These are phyloP conservation scores for Angomonas deanei DNA, from an alignment of 208 protist genomes.

Conservation along the genomic window DNA sequence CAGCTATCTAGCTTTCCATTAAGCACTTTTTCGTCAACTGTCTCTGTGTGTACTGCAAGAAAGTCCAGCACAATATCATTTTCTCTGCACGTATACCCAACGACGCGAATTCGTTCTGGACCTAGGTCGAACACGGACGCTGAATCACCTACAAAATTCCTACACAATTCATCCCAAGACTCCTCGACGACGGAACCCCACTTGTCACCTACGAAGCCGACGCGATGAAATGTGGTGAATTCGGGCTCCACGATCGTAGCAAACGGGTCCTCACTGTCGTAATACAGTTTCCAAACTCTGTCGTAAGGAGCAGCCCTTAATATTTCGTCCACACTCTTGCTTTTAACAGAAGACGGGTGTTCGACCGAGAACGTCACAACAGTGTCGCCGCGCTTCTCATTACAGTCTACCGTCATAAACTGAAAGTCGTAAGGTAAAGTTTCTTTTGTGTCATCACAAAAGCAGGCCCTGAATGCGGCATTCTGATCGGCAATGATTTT, in stretches of 20 bases:
- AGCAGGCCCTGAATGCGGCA: constrained; percentile 26
- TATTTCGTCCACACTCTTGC: constrained; percentile 34
- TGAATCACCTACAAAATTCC: constrained; percentile 44
- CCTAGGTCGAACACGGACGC: constrained; percentile 27
- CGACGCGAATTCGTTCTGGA: constrained; percentile 27
- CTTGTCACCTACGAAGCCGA: constrained; percentile 61
- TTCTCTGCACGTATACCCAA: constrained; percentile 10
- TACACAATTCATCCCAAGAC: constrained; percentile 23
- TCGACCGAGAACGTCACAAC: constrained; percentile 49
- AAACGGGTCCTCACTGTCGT: constrained; percentile 11
- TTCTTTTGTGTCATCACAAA: constrained; percentile 34
- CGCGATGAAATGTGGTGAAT: constrained; percentile 55
- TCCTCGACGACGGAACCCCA: constrained; percentile 26
- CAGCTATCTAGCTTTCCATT: constrained; percentile 32
- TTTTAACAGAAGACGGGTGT: constrained; percentile 22
- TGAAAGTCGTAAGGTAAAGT: constrained; percentile 25
- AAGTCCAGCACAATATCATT: constrained; percentile 59
- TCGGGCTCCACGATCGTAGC: not conserved
- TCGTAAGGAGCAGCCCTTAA: constrained; percentile 46
- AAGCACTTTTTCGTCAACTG: constrained; percentile 22
- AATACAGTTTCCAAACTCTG: constrained; percentile 58
- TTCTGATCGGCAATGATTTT: constrained; percentile 23
- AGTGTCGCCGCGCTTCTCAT: constrained; percentile 42
- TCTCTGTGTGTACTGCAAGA: constrained; percentile 30
- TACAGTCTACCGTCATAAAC: constrained; percentile 35